These are phyloP conservation scores for Asterella californica DNA, from an alignment of 225 moss, liverwort and hornwort species.

Conservation along the genomic window DNA sequence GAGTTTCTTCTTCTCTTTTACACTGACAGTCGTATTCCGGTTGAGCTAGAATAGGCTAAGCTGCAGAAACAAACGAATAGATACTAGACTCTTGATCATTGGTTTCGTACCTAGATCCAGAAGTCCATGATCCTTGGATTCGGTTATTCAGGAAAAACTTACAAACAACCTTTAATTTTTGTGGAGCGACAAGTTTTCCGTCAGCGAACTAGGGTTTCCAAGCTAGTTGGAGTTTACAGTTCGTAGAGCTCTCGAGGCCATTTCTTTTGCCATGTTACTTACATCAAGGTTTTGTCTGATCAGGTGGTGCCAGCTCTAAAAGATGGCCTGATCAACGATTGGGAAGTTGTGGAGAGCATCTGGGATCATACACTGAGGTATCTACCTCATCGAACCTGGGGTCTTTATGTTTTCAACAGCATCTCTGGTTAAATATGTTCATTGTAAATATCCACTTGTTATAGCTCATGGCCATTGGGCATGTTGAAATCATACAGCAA, in stretches of 20 bases:
- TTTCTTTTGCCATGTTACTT: background rate
- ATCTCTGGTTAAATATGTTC: background rate
- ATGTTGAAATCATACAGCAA: background rate
- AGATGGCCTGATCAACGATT: constrained; percentile 81
- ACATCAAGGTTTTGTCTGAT: background rate
- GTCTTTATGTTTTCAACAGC: background rate
- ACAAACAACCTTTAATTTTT: background rate
- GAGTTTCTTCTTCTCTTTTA: too few species aligned
- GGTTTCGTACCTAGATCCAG: too few species aligned
- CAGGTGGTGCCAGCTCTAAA: constrained; percentile 81
- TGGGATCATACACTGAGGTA: constrained; percentile 83
- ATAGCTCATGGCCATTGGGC: background rate
- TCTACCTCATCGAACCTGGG: background rate
- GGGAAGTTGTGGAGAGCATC: constrained; percentile 84
- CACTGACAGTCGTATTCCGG: too few species aligned
- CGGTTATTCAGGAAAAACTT: too few species aligned
- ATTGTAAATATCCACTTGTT: background rate
- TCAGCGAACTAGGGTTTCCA: too few species aligned
- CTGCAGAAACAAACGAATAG: too few species aligned
- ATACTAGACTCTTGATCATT: too few species aligned
- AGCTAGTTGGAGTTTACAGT: background rate
- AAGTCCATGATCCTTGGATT: too few species aligned
- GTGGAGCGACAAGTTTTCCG: too few species aligned
- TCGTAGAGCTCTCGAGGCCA: background rate
- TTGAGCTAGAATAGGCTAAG: too few species aligned